These are phyloP conservation scores for Coemansia sp. DNA, from an alignment of 192 early-diverging fungal species.

Conservation along the genomic window DNA sequence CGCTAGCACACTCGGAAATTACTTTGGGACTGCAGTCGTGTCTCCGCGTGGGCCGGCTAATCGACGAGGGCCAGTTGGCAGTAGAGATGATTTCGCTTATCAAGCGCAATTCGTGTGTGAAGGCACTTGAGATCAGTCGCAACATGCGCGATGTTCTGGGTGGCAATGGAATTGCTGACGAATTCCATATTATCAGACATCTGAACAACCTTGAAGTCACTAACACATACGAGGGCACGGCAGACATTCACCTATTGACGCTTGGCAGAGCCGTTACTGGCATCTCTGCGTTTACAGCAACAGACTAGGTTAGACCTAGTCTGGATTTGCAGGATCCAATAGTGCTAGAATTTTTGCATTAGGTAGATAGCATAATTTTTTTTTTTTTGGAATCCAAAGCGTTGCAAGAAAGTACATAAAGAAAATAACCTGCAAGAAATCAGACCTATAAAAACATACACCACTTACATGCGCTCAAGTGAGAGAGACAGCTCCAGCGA, in stretches of 20 bases:
- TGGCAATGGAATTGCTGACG: slow-evolving; percentile 93
- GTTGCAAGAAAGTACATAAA: background rate
- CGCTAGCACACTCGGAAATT: slow-evolving; percentile 91
- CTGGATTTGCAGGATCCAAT: background rate
- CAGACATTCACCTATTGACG: slow-evolving; percentile 93
- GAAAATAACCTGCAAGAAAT: slow-evolving; percentile 4
- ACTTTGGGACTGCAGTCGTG: slow-evolving; percentile 84
- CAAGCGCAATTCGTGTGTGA: slow-evolving; percentile 95
- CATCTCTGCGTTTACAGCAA: slow-evolving; percentile 65
- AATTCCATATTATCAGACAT: slow-evolving; percentile 96
- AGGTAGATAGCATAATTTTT: background rate
- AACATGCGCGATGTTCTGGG: slow-evolving; percentile 89
- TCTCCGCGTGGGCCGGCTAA: slow-evolving; percentile 88
- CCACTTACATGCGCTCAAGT: slow-evolving; percentile 37
- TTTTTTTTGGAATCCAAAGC: background rate
- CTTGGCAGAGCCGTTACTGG: slow-evolving; percentile 94
- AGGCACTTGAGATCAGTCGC: slow-evolving; percentile 90
- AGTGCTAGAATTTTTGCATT: background rate
- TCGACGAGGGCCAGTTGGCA: slow-evolving; percentile 81
- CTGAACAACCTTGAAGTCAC: slow-evolving; percentile 89
- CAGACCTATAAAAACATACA: background rate
- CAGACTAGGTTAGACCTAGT: slow-evolving; percentile 5
- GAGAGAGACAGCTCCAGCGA: slow-evolving; percentile 45
- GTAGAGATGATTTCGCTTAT: slow-evolving; percentile 96
- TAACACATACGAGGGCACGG: slow-evolving; percentile 97